Percentiles rank a stretch among this genome's conserved stretches.
phyloP scores from a whole-genome alignment of 805 yeast species.

The Nakazawaea populi region DNA sequence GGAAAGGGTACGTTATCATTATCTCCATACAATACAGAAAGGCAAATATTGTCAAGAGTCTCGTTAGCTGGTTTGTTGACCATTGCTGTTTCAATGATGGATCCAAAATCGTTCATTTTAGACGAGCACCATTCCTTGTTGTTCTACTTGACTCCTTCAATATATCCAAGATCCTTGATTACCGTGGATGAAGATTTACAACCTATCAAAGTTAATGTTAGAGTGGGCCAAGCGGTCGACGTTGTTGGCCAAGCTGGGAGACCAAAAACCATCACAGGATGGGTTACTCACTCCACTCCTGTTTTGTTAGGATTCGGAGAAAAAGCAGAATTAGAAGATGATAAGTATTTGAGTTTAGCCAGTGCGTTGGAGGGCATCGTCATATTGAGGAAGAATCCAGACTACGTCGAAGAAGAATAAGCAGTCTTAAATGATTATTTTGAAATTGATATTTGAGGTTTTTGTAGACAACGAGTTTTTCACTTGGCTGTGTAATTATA shows the following conservation, averaged over 20 bases:
- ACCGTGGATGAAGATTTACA: constrained; percentile 89
- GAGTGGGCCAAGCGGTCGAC: constrained; percentile 99
- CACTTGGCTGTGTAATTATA: background rate
- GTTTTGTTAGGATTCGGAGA: constrained; percentile 91
- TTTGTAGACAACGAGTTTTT: background rate
- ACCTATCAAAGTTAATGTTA: constrained; percentile 90
- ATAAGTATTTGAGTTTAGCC: constrained; percentile 81
- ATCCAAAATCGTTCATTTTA: constrained; percentile 78
- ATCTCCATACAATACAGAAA: constrained; percentile 85
- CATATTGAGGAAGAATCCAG: constrained; percentile 86
- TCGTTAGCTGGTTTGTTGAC: constrained; percentile 87
- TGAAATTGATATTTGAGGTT: background rate
- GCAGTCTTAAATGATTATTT: background rate
- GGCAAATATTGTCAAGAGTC: constrained; percentile 80
- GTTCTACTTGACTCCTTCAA: constrained; percentile 80
- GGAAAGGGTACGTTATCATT: constrained; percentile 95
- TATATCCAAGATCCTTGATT: constrained; percentile 87
- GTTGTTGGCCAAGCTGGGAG: constrained; percentile 99
- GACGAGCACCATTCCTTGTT: constrained; percentile 64
- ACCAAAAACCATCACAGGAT: constrained; percentile 97
- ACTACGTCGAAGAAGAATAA: constrained; percentile 57
- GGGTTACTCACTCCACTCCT: constrained; percentile 99
- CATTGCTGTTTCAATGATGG: constrained; percentile 74
- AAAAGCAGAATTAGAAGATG: constrained; percentile 93
- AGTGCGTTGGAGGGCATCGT: constrained; percentile 89